Evolutionary conservation across 106 monocot genomes (phyloP).

Genomic region (Acanthochlamys bracteata): DNA sequence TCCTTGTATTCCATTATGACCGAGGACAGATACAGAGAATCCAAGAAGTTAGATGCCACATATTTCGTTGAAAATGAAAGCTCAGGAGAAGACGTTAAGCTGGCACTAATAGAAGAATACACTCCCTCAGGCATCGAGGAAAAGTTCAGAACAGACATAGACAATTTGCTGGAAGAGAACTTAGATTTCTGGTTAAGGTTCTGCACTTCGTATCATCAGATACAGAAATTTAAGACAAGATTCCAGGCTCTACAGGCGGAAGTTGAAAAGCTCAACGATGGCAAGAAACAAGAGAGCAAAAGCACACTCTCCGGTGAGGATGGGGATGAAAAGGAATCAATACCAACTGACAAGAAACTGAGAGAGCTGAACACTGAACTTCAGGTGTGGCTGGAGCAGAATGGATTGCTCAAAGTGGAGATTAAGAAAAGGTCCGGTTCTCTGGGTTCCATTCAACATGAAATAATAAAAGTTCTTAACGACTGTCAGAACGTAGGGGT

Average conservation of each 20-base stretch:
- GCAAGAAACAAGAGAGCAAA: constrained; percentile 9
- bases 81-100: background rate
- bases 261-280: constrained; percentile 26
- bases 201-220: constrained; percentile 75
- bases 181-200: constrained; percentile 91
- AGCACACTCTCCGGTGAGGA: background rate
- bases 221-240: constrained; percentile 40
- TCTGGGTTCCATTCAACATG: constrained; percentile 43
- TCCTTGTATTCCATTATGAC: background rate
- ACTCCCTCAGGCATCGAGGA: constrained; percentile 33
- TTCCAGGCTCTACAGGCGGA: constrained; percentile 37
- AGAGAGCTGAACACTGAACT: constrained; percentile 56
- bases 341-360: constrained; percentile 33
- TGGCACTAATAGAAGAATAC: background rate
- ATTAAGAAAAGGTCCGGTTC: constrained; percentile 46
- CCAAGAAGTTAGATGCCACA: constrained; percentile 3
- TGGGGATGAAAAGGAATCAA: constrained; percentile 12
- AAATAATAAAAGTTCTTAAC: constrained; percentile 41
- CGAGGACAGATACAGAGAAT: background rate
- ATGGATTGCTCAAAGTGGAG: constrained; percentile 43
- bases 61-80: background rate
- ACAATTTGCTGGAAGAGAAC: constrained; percentile 74
- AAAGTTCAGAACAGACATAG: constrained; percentile 72
- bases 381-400: constrained; percentile 71
- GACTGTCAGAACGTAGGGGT: constrained; percentile 26